Percentiles rank a stretch among this genome's conserved stretches.
phyloP scores from a whole-genome alignment of 371 early-diverging fungal genomes.

The Vairimorpha necatrix region DNA sequence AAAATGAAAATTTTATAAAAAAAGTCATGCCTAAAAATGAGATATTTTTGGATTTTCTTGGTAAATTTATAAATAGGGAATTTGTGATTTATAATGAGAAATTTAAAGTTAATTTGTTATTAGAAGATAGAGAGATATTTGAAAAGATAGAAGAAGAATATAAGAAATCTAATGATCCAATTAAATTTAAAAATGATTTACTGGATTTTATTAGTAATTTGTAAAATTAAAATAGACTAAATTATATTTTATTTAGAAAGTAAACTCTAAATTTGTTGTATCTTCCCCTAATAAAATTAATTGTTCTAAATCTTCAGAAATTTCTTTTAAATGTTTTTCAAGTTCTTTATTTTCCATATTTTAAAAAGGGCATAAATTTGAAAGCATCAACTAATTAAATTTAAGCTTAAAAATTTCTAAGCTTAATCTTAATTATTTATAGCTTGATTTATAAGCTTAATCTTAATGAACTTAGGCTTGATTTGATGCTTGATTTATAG shows the following conservation, averaged over 20 bases:
- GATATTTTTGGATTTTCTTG: slow-evolving; percentile 18
- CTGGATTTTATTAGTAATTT: slow-evolving; percentile 33
- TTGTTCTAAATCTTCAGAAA: slow-evolving; percentile 26
- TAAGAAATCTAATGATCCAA: slow-evolving; percentile 17
- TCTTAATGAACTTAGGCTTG: too few relatives aligned
- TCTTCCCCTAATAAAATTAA: slow-evolving; percentile 20
- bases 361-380: too few relatives aligned
- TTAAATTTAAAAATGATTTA: slow-evolving; percentile 35
- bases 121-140: slow-evolving; percentile 34
- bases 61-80: slow-evolving; percentile 23
- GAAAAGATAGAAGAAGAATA: slow-evolving; percentile 24
- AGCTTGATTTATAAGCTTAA: too few relatives aligned
- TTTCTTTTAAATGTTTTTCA: slow-evolving; percentile 16
- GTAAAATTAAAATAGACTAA: neutral
- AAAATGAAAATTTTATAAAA: slow-evolving; percentile 4
- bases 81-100: neutral
- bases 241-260: too few relatives aligned
- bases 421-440: too few relatives aligned
- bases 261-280: neutral
- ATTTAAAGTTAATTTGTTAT: slow-evolving; percentile 1
- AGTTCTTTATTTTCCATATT: neutral
- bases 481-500: too few relatives aligned
- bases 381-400: too few relatives aligned
- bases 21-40: slow-evolving; percentile 33
- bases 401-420: too few relatives aligned